Base-by-base conservation (phyloP, 345 rosid species). In the Eucalyptus cloeziana region DNA sequence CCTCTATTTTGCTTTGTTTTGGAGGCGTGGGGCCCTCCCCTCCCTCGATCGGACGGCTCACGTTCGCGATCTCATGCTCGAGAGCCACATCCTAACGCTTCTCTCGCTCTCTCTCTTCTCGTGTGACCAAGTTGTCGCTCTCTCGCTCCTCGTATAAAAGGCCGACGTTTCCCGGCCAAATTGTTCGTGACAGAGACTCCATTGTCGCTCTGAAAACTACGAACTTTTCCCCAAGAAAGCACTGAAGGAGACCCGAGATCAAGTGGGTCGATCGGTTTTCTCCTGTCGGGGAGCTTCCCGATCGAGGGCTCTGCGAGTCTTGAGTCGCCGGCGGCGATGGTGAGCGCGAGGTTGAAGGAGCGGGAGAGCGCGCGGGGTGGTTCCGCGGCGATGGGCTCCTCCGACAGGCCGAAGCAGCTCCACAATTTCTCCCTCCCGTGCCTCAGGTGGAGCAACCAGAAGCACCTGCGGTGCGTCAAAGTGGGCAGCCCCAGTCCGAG, bases 381-480 rank as follows among this genome's bases (percentile, higher is more conserved):
- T 58, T 87, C 67, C 88, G 90, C 88, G 93, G 92, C 90, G 90
- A 92, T 86, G 94, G 91, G 89, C 45, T 76, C 47, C 44, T 91
- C 89, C 21, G 94, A 91, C 93, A 92, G 96, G 91, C 91, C 96
- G 76, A 94, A 93, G 91, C 91, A 81, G 85, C 94, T 94, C 44
- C 93, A 91, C 92, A 95, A 92, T 92, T 94, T 94, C 94, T 86
- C 90, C 44, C 89, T 95, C 49, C 93, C 96, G 30, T 86, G 90
- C 51, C 92, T 94, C 67, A 93, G 91, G 91, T 95, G 96, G 96
- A 95, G 97, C 9, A 85, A 47, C 80, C 95, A 93, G 91, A 89
- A 90, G 33, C 88, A 90, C 80, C 91, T 95, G 15, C 89, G 93
- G 49, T 94, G 97, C 88, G 89, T 92, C 91, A 94, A 92, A 62